These are phyloP conservation scores for Penicillium alfredii DNA, from an alignment of 495 filamentous ascomycete genomes.

Conservation along the genomic window DNA sequence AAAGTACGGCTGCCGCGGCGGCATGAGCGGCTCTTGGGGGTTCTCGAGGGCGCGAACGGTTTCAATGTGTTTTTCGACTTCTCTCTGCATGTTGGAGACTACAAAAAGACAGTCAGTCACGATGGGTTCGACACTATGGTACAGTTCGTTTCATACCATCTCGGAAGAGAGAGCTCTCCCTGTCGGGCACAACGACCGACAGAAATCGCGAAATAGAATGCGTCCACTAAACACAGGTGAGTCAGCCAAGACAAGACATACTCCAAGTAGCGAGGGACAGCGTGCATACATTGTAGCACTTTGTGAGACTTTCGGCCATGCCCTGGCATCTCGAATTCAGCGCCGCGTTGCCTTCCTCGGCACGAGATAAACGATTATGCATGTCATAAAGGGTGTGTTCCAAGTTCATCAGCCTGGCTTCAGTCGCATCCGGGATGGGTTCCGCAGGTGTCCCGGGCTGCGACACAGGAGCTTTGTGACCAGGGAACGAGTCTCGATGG, in stretches of 20 bases:
- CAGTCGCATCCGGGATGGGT: slow-evolving; percentile 68
- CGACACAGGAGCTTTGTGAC: slow-evolving; percentile 64
- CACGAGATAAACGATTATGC: slow-evolving; percentile 63
- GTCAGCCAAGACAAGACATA: too few relatives aligned
- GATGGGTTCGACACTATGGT: too few relatives aligned
- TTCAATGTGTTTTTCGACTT: slow-evolving; percentile 81
- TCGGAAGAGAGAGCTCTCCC: slow-evolving; percentile 50
- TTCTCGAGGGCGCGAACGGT: slow-evolving; percentile 65
- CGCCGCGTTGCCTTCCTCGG: slow-evolving; percentile 75
- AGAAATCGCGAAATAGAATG: slow-evolving; percentile 72
- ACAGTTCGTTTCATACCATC: slow-evolving; percentile 41
- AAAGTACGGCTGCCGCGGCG: slow-evolving; percentile 71
- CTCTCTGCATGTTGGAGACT: slow-evolving; percentile 77
- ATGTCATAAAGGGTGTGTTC: slow-evolving; percentile 83
- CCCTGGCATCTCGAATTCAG: slow-evolving; percentile 75
- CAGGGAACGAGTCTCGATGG: slow-evolving; percentile 85
- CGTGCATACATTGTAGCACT: slow-evolving; percentile 62
- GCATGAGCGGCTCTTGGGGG: slow-evolving; percentile 66
- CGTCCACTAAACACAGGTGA: too few relatives aligned
- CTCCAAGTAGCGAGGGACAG: too few relatives aligned
- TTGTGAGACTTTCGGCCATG: slow-evolving; percentile 72
- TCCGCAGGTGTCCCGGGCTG: slow-evolving; percentile 83
- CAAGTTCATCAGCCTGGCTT: slow-evolving; percentile 66
- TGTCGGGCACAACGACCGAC: slow-evolving; percentile 62
- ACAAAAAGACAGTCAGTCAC: slow-evolving; percentile 13